Base-by-base conservation (phyloP, 1,284 basidiomycete species). In the Cerrena zonata region DNA sequence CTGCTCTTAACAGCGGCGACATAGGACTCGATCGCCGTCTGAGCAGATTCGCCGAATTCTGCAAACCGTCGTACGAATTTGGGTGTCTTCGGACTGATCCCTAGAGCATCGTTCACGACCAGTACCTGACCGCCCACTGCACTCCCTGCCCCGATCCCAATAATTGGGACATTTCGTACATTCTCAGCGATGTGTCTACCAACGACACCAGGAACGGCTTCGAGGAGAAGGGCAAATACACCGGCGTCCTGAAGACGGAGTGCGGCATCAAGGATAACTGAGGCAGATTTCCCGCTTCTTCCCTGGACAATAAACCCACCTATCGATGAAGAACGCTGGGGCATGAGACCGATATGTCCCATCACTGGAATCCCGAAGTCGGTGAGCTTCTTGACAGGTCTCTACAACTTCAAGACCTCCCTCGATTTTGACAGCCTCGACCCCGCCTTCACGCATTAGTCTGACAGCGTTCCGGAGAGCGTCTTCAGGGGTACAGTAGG, bases 221-320 rank as follows among this genome's bases (percentile, higher is more conserved):
- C 95, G 39, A 99, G 69, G 1, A 99, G 82, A 46, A 97, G 68
- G 1, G 84, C 76, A 60, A 95, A 94, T 5, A 91, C 94, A 1
- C 96, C 95, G 0, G 94, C 94, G 13, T 79, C 72, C 66, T 96
- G 75, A 30, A 98, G 70, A 3, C 80, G 82, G 42, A 77, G 65
- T 7, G 94, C 91, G 37, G 84, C 80, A 1, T 74, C 64, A 13
- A 87, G 63, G 11, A 98, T 73, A 15, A 74, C 71, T 40, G 72
- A 65, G 0, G 94, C 96, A 13, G 77, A 67, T 0, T 71, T 64
- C 0, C 82, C 81, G 2, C 79, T 84, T 54, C 80, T 79, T 2
- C 91, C 96, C 68, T 98, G 95, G 1, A 97, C 91, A 44, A 84
- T 80, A 71, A 92, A 98, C 0, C 95, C 96, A 0, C 90, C 92